phyloP scores from a whole-genome alignment of 2,329 filamentous ascomycete species.

The Paecilomyces dactylethromorphus region DNA sequence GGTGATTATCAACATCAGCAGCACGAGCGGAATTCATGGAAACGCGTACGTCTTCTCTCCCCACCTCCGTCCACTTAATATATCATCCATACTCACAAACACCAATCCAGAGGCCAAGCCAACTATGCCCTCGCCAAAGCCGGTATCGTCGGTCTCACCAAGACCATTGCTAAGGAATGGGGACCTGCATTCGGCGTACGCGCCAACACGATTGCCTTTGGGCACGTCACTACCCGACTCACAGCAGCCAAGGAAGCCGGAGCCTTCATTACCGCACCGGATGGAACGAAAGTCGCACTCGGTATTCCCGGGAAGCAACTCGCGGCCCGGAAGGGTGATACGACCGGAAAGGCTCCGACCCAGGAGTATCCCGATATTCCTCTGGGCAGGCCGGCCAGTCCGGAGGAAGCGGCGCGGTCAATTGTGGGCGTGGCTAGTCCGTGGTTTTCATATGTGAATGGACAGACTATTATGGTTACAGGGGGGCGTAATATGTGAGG shows the following conservation, averaged over 20 bases:
- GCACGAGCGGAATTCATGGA: slow-evolving; percentile 73
- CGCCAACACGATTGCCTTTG: slow-evolving; percentile 78
- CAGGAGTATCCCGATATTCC: slow-evolving; percentile 64
- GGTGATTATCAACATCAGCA: slow-evolving; percentile 76
- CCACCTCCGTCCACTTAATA: not conserved
- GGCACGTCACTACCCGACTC: slow-evolving; percentile 70
- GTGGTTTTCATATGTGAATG: slow-evolving; percentile 75
- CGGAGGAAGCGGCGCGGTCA: slow-evolving; percentile 72
- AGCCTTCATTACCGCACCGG: slow-evolving; percentile 68
- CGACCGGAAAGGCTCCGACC: slow-evolving; percentile 24
- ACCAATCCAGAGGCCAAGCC: slow-evolving; percentile 58
- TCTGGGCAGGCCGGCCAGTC: slow-evolving; percentile 66
- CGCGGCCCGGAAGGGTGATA: slow-evolving; percentile 15
- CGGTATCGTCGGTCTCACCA: slow-evolving; percentile 73
- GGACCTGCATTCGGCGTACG: slow-evolving; percentile 75
- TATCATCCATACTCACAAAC: not conserved
- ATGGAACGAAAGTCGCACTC: slow-evolving; percentile 66
- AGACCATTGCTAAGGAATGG: slow-evolving; percentile 91
- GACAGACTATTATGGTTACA: slow-evolving; percentile 82
- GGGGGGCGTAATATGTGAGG: slow-evolving; percentile 61
- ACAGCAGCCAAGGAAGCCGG: slow-evolving; percentile 81
- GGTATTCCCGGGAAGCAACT: slow-evolving; percentile 63
- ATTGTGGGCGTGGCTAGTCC: slow-evolving; percentile 76
- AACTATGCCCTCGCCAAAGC: slow-evolving; percentile 86
- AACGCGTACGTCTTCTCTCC: slow-evolving; percentile 51